These are phyloP conservation scores for Microsporum audouinii DNA, from an alignment of 2,329 filamentous ascomycete genomes.

Conservation along the genomic window DNA sequence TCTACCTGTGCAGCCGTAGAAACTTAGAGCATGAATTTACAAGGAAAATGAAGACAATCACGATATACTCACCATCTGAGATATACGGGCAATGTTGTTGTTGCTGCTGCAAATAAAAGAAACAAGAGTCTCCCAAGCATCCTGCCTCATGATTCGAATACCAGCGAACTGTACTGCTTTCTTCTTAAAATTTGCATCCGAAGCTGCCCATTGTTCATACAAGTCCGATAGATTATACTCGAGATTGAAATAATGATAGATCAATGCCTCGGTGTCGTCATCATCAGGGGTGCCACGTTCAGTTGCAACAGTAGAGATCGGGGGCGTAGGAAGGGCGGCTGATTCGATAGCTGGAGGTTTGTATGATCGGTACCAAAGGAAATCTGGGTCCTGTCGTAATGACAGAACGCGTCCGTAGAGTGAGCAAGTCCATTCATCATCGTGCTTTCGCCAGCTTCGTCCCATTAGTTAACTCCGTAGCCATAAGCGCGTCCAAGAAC, in stretches of 20 bases:
- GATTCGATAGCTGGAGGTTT: constrained; percentile 33
- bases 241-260: constrained; percentile 81
- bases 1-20: constrained; percentile 45
- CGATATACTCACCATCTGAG: constrained; percentile 61
- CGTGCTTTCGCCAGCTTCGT: constrained; percentile 69
- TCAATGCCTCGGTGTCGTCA: constrained; percentile 61
- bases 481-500: not conserved
- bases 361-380: constrained; percentile 69
- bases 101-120: constrained; percentile 98
- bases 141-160: constrained; percentile 83
- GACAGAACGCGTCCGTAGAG: constrained; percentile 76
- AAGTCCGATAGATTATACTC: constrained; percentile 60
- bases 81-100: constrained; percentile 92
- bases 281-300: constrained; percentile 22
- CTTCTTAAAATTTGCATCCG: constrained; percentile 78
- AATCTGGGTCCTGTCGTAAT: constrained; percentile 65
- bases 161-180: constrained; percentile 80
- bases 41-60: not conserved
- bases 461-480: not conserved
- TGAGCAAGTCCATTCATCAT: constrained; percentile 81
- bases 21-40: not conserved
- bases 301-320: constrained; percentile 22
- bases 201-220: constrained; percentile 76
- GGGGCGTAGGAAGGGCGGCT: constrained; percentile 26
- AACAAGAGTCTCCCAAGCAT: constrained; percentile 88